Evolutionary conservation across 768 basidiomycete genomes (phyloP).

Genomic region (Suillus subalutaceus): DNA sequence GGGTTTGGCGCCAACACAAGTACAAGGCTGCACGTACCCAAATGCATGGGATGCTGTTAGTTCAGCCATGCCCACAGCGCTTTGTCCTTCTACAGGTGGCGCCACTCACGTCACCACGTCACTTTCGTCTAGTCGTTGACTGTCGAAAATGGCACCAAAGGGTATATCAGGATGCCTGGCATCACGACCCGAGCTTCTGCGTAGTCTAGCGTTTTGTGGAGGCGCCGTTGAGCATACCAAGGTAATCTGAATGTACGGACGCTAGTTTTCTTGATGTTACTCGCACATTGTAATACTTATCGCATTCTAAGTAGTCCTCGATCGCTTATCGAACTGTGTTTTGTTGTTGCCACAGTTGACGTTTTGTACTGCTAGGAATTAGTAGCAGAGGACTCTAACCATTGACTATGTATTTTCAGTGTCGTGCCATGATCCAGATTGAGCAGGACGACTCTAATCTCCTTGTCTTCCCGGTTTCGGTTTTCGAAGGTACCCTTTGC

Average conservation of each 20-base stretch:
- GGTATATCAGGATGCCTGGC: too few species aligned
- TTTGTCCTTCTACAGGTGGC: conserved; percentile 34
- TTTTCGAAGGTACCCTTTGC: neutral
- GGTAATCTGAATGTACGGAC: neutral
- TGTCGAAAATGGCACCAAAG: neutral
- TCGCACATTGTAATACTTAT: too few species aligned
- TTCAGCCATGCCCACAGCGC: conserved; percentile 48
- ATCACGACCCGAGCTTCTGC: too few species aligned
- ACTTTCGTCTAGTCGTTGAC: neutral
- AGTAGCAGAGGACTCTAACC: neutral
- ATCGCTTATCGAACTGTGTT: neutral
- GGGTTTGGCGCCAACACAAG: conserved; percentile 53
- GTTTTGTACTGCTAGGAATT: neutral
- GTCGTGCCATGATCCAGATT: neutral
- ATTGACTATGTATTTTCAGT: neutral
- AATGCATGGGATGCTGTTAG: conserved; percentile 54
- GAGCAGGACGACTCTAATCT: neutral
- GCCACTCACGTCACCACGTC: too few species aligned
- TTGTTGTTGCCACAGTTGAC: neutral
- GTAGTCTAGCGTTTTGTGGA: neutral
- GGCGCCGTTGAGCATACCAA: neutral
- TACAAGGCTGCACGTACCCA: conserved; percentile 68
- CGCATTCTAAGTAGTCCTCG: neutral
- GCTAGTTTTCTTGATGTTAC: too few species aligned
- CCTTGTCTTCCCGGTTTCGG: neutral